Base-by-base conservation (phyloP, 805 yeast species). In the Blastobotrys terrestris region DNA sequence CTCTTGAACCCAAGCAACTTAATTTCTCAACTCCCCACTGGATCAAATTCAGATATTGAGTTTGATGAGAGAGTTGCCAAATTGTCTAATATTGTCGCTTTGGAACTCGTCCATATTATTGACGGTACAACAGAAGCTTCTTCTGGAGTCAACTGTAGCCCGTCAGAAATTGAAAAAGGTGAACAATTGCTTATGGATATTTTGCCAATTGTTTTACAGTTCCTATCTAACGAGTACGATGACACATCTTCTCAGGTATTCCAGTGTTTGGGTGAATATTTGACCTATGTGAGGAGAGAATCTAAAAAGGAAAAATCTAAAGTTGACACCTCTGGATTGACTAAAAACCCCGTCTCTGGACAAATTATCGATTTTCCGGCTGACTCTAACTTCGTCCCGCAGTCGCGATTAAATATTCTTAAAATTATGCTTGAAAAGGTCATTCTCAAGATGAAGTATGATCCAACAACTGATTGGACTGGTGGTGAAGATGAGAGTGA, bases 191-290 rank as follows among this genome's bases (percentile, higher is more conserved):
- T 87, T 16, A 66, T 82, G 26, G 78, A 79, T 53, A 72, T 87
- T 16, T 79, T 88, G 74, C 97, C 97, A 19, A 73, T 82, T 31
- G 73, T 86, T 5, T 76, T 92, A 54, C 76, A 76, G 54, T 87
- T 85, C 58, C 76, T 94, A 64, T 77, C 80, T 31, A 85, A 89
- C 66, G 95, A 85, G 57, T 90, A 84, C 63, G 98, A 94, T 67
- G 97, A 94, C 59, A 84, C 92, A 13, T 81, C 95, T 0, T 75
- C 78, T 40, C 95, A 88, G 66, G 85, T 89, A 14, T 85, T 92
- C 63, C 85, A 94, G 6, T 86, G 89, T 61, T 72, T 94, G 46
- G 80, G 87, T 40, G 86, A 82, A 50, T 90, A 84, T 65, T 72
- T 94, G 55, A 70, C 87, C 8, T 77, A 84, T 44, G 71, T 90